Evolutionary conservation across 306 rosid genomes (phyloP), one percentile per base, ranked within the genome.

Genomic region (Casuarina equisetifolia): DNA sequence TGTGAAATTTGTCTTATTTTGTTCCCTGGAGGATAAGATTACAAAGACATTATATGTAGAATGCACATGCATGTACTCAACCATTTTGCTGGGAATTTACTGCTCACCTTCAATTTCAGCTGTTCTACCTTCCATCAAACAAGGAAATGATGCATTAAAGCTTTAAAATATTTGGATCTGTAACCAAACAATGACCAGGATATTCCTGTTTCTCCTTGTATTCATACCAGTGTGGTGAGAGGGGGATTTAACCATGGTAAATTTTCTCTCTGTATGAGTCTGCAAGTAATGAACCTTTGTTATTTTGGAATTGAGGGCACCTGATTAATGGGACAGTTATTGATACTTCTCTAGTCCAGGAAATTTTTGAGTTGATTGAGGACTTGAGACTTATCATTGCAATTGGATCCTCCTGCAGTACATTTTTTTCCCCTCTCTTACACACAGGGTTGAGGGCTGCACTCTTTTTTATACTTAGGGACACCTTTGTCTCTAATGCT

Each of bases 401-500:
- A 8, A 9, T 48, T 13, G 9, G 51, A 48, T 48, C 13, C 13
- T 48, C 9, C 19, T 45, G 36, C 55, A 40, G 36, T 62, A 9
- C 49, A 25, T 43, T n/a, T 19, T 8, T n/a, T 71, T 74, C 66
- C 19, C 43, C 25, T 67, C 51, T 42, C 64, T 58, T 74, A 73
- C 48, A 72, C 64, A 57, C 13, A 2, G 9, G 40, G 38, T 32
- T 5, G 25, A 17, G 20, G 62, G 64, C 32, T 25, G n/a, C 57
- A 1, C 57, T 51, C 32, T 25, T 25, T 25, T 25, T 25, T 51
- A 11, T 10, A 19, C 39, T 20, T 9, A 55, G 32, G 62, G 36
- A n/a, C 61, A 54, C 19, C 32, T 17, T 5, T n/a, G 20, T 54
- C 62, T 55, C 10, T 19, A 2, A 19, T 55, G 25, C 62, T 19